Conservation (phyloP, 352 stramenopile species). For the Globisporangium solare region DNA sequence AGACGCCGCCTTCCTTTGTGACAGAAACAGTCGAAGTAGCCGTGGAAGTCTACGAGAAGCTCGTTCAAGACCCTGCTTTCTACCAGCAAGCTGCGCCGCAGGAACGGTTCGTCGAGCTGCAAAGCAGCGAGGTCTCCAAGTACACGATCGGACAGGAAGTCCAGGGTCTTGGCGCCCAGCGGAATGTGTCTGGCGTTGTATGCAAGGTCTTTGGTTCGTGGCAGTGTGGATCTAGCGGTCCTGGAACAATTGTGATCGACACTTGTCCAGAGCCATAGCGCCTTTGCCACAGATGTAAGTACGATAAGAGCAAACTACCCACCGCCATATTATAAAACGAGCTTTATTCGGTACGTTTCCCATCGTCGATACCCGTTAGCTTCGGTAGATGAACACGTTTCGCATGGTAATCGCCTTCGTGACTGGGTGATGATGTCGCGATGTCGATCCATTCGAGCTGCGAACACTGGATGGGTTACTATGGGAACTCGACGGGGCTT, state of each 20-base stretch:
- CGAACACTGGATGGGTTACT: slow-evolving; percentile 12
- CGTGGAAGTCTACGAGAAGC: slow-evolving; percentile 42
- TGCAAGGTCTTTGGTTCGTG: slow-evolving; percentile 67
- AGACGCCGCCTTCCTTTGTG: slow-evolving; percentile 75
- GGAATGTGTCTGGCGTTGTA: slow-evolving; percentile 55
- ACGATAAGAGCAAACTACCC: neutral
- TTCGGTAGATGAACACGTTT: slow-evolving; percentile 21
- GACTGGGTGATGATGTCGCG: slow-evolving; percentile 6
- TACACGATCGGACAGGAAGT: slow-evolving; percentile 61
- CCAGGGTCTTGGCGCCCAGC: slow-evolving; percentile 39
- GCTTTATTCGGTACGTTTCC: neutral
- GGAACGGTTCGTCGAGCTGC: slow-evolving; percentile 70
- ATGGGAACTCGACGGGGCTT: slow-evolving; percentile 1
- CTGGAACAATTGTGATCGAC: slow-evolving; percentile 70
- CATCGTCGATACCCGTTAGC: slow-evolving; percentile 5
- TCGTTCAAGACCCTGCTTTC: slow-evolving; percentile 44
- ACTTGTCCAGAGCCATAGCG: slow-evolving; percentile 27
- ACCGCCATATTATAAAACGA: too few relatives aligned
- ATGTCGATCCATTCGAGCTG: slow-evolving; percentile 8
- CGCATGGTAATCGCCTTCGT: slow-evolving; percentile 13
- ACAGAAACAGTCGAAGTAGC: slow-evolving; percentile 71
- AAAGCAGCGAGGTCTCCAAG: slow-evolving; percentile 77
- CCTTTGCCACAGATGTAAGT: neutral
- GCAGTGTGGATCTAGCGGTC: slow-evolving; percentile 59
- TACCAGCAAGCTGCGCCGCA: slow-evolving; percentile 20